Evolutionary conservation across 2,329 filamentous ascomycete species (phyloP).

Genomic region (Pseudocercospora ulei): DNA sequence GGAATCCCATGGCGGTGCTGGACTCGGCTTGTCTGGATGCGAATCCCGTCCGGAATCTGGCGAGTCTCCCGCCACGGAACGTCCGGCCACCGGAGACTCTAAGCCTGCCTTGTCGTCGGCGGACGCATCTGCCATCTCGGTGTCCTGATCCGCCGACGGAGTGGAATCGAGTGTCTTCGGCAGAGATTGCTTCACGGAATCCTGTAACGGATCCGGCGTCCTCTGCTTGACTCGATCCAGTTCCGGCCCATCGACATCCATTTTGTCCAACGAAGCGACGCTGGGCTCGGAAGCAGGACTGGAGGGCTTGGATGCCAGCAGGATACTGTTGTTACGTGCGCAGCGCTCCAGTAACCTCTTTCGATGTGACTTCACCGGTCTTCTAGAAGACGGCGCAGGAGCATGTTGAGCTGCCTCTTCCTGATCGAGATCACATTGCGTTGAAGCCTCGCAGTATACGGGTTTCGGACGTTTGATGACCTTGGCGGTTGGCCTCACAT

Average conservation of each 20-base stretch:
- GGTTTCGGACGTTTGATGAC: constrained; percentile 27
- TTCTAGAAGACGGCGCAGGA: constrained; percentile 20
- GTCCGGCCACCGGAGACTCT: not conserved
- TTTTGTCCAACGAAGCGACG: constrained; percentile 13
- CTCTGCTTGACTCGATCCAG: constrained; percentile 1
- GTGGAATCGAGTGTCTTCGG: constrained; percentile 5
- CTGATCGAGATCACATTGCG: constrained; percentile 34
- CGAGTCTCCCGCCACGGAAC: not conserved
- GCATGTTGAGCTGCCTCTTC: constrained; percentile 25
- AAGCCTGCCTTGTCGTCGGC: constrained; percentile 10
- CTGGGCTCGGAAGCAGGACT: constrained; percentile 3
- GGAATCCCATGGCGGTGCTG: constrained; percentile 12
- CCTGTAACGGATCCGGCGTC: not conserved
- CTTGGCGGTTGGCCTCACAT: constrained; percentile 12
- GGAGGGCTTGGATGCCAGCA: constrained; percentile 10
- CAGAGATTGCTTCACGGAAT: constrained; percentile 3
- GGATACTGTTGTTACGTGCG: constrained; percentile 27
- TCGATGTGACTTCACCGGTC: constrained; percentile 27
- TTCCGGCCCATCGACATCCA: constrained; percentile 20
- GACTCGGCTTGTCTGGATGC: constrained; percentile 8
- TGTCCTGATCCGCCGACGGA: constrained; percentile 13
- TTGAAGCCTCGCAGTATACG: constrained; percentile 26
- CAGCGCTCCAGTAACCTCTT: constrained; percentile 33
- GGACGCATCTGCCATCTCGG: constrained; percentile 21
- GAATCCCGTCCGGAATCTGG: constrained; percentile 1